phyloP scores from a whole-genome alignment of 768 basidiomycete species.

The Amanita fuliginea region DNA sequence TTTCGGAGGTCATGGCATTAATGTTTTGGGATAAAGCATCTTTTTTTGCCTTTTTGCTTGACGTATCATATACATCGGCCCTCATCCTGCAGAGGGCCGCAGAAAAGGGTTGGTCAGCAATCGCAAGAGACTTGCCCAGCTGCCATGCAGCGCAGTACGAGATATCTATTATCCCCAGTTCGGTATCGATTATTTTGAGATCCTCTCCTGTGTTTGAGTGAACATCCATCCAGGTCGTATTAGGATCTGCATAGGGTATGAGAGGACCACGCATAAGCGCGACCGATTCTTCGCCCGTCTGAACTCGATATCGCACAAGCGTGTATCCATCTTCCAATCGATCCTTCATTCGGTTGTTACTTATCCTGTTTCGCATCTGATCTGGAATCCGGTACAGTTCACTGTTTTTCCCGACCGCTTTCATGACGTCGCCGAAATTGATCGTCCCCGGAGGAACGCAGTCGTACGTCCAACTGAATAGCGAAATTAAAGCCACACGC shows the following conservation, averaged over 20 bases:
- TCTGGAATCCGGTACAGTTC: neutral
- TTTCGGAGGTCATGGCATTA: too few species aligned
- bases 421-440: neutral
- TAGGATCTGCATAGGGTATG: neutral
- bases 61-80: too few species aligned
- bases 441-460: neutral
- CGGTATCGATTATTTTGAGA: neutral
- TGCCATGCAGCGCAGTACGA: too few species aligned
- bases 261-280: neutral
- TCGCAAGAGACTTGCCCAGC: neutral
- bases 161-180: neutral
- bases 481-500: neutral
- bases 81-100: neutral
- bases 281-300: neutral
- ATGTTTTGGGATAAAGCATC: too few species aligned
- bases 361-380: neutral
- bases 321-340: neutral
- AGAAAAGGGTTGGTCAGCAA: neutral
- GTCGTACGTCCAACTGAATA: conserved; percentile 4
- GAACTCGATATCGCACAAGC: neutral
- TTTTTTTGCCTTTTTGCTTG: too few species aligned
- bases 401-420: neutral
- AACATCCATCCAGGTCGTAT: neutral
- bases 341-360: neutral
- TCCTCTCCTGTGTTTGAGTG: conserved; percentile 1